Base-by-base conservation (phyloP, 495 filamentous ascomycete genomes). In the Aspergillus panamensis region DNA sequence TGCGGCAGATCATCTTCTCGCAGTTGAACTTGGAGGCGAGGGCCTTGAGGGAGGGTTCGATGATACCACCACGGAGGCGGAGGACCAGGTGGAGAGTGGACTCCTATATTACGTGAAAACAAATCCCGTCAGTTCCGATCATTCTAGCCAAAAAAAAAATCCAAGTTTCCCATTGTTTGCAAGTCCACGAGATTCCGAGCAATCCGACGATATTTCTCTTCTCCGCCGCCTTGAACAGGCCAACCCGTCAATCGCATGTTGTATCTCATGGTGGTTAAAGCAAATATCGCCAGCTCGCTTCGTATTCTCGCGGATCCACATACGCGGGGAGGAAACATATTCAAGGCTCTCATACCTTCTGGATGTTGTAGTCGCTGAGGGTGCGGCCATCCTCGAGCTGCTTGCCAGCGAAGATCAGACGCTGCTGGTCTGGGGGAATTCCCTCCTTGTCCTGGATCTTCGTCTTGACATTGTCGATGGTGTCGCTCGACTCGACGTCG, bases 361-460 rank as follows among this genome's bases (percentile, higher is more conserved):
- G 94, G 80, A 98, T 98, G 83, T 98, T 98, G 87, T 98, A 98
- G 80, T 98, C 94, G 72, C 87, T 92, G 65, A 98, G 85, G 61
- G 94, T 98, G 69, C 94, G 89, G 78, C 94, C 94, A 82, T 98
- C 94, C 87, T 98, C 94, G 62, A 98, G 87, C 82, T 98, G 94
- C 86, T 98, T 98, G 76, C 94, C 94, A 66, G 94, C 94, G 77
- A 98, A 98, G 84, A 98, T 98, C 80, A 98, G 80, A 66, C 94
- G 93, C 84, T 98, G 94, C 80, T 97, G 94, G 79, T 97, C 94
- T 59, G 94, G 94, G 62, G 94, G 94, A 70, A 98, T 98, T 68
- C 94, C 94, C 80, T 98, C 94, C 88, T 98, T 98, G 80, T 98
- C 94, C 82, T 98, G 92, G 76, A 96, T 95, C 85, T 95, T 95